Base-by-base conservation (phyloP, 768 basidiomycete species). In the Russula emetica region DNA sequence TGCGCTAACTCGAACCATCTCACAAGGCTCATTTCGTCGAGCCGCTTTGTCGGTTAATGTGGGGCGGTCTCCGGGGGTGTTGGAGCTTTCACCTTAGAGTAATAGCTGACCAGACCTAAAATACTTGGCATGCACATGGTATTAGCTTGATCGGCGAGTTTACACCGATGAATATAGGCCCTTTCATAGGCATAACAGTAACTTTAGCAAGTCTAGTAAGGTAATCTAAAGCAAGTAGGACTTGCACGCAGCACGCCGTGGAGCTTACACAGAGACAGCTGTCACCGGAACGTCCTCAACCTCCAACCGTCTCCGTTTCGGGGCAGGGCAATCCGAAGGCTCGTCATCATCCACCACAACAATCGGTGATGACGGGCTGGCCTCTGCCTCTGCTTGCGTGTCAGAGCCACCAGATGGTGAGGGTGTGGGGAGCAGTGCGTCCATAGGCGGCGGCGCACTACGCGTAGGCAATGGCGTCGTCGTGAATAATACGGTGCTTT, bases 331-430 rank as follows among this genome's bases (percentile, higher is more conserved):
- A 22, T 51, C 83, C 79, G 44, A 82, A 79, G 38, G 69, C 66
- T 67, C 83, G 59, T 87, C 86, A 64, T 88, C 77, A 42, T 76
- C 86, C 36, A 85, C 77, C 51, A 85, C 75, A 47, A 88, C 76
- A 38, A 85, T 81, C n/a, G 85, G 82, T 11, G 84, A 80, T 20
- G 78, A 78, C 20, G 78, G 69, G 62, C 67, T 76, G 44, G 70
- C 72, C 55, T 69, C 70, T 24, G 64, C 69, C 73, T 65, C 71
- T 66, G 53, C 71, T 50, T 58, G 56, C 26, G 42, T 63, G 40
- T 38, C 57, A 32, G 67, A 60, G 30, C 53, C 18, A 40, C 45
- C 58, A 42, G 67, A 45, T 26, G 62, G 68, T 68, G 76, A 71
- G 68, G 77, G 75, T 6, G 74, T 74, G 59, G 77, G 74, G 0